Percentiles rank a stretch among this genome's conserved stretches.
Evolutionary conservation across 345 rosid species (phyloP).

Genomic region (Sisymbrium irio): DNA sequence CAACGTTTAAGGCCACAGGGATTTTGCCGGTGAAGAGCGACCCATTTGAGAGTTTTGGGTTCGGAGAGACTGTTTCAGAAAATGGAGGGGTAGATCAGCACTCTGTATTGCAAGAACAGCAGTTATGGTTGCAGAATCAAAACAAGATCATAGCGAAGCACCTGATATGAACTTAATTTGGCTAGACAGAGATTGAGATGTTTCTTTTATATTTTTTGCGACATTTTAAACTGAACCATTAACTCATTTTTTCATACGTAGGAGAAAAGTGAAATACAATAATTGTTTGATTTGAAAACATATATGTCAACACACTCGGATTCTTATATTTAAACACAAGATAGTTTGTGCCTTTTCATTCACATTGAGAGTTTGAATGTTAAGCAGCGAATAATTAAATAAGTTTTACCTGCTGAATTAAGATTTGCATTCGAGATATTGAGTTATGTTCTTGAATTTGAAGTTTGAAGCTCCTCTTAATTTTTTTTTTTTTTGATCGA

Average conservation of each 20-base stretch:
- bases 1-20: slow-evolving; percentile 26
- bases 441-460: too few species aligned
- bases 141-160: slow-evolving; percentile 69
- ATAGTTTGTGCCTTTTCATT: background rate
- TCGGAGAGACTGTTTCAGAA: slow-evolving; percentile 23
- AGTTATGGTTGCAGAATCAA: slow-evolving; percentile 70
- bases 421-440: too few species aligned
- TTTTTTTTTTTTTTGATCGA: too few species aligned
- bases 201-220: background rate
- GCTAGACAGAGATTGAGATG: slow-evolving; percentile 23
- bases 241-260: slow-evolving; percentile 12
- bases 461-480: too few species aligned
- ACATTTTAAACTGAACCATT: slow-evolving; percentile 6
- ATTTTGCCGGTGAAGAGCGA: slow-evolving; percentile 33
- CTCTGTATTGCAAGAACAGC: slow-evolving; percentile 51
- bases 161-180: slow-evolving; percentile 22
- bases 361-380: background rate
- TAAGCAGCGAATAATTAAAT: background rate
- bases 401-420: background rate
- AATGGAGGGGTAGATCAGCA: slow-evolving; percentile 36
- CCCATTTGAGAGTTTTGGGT: slow-evolving; percentile 42
- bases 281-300: background rate
- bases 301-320: background rate
- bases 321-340: background rate
- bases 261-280: slow-evolving; percentile 21